Base-by-base conservation (phyloP, 1,284 basidiomycete species). In the Microbotryum lychnidis-dioicae region DNA sequence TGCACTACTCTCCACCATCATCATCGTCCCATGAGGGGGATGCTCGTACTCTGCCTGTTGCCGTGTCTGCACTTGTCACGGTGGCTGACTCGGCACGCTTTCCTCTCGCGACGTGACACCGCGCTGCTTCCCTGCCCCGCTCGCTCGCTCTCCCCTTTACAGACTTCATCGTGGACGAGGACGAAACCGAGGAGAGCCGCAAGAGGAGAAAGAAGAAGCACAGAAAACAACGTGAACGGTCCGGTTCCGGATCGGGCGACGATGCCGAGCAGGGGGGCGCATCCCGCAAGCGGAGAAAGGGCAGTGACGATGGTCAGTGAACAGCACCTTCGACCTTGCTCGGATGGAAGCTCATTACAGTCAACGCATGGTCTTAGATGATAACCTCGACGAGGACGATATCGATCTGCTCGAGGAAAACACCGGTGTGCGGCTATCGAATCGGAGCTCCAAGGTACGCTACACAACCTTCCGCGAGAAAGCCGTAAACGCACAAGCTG, bases 391-490 rank as follows among this genome's bases (percentile, higher is more conserved):
- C 69, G 94, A 97, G 58, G 96, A 98, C 72, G 96, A 98, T 73
- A 77, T 98, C 58, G 93, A 94, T 57, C 81, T 98, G 10, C 76
- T 98, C 25, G 89, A 90, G 72, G 96, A 98, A 80, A 98, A 97
- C 71, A 91, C 91, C 4, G 92, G 94, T 10, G 81, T 82, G 23
- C 61, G 68, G 50, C 65, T 74, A 8, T 61, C 67, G 33, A 64
- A 72, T 56, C 56, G 70, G 61, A 67, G 37, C 37, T 68, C 60
- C 63, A 70, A 71, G 59, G 69, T 68, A 37, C 44, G 57, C 45
- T 23, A 23, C 29, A 25, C 7, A 27, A 42, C 8, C 52, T 21
- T 4, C 50, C 23, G 18, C 20, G 20, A 42, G 14, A 16, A 12
- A 42, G 5, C 5, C 37, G 16, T 8, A 31, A 31, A 31, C 31